Evolutionary conservation across 108 stramenopile species (phyloP), one percentile per base, ranked within the genome.

Genomic region (Nannochloropsis gaditana): DNA sequence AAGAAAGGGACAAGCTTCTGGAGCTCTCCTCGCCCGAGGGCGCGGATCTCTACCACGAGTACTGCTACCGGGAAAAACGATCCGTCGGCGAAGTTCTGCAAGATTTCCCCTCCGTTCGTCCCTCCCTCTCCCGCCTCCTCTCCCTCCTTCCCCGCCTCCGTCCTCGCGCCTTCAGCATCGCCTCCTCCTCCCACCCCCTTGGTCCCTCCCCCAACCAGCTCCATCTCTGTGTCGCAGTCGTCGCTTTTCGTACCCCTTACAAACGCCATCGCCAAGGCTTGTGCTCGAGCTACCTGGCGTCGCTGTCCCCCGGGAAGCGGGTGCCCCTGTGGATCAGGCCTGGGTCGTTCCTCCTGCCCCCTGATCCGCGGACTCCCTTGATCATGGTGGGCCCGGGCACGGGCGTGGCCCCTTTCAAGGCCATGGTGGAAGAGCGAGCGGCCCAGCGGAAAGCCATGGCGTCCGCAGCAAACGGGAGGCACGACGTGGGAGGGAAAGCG

Each of bases 381-480:
- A 90, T 99, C 50, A 90, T 99, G 84, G 93, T 99, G 47, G 99
- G 99, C 21, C 99, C 99, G 5, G 99, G 99, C 21, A 98, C 99
- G 6, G 99, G 99, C 11, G 93, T 99, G 42, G 97, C 99, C 41
- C 97, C 99, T 19, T 98, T 99, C 88, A 91, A 96, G 84, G 95
- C 96, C 87, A 97, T 98, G 83, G 44, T 99, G 41, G 84, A 90
- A 0, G 84, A 90, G 31, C 80, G 89, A 44, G 50, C 80, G 41
- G 83, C 79, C 15, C 90, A 91, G 80, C 88, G 92, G 43, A 31
- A 73, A 21, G 31, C 41, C 79, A 15, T 41, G 50, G 79, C 47
- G 19, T 9, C 80, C 43, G 5, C 15, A 80, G 17, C 21, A 41
- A 15, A 42, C 31, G 84, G 90, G 43, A 44, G 11, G 42, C 84